Evolutionary conservation across 306 rosid genomes (phyloP), one percentile per base, ranked within the genome.

Genomic region (Gastrolobium bilobum): DNA sequence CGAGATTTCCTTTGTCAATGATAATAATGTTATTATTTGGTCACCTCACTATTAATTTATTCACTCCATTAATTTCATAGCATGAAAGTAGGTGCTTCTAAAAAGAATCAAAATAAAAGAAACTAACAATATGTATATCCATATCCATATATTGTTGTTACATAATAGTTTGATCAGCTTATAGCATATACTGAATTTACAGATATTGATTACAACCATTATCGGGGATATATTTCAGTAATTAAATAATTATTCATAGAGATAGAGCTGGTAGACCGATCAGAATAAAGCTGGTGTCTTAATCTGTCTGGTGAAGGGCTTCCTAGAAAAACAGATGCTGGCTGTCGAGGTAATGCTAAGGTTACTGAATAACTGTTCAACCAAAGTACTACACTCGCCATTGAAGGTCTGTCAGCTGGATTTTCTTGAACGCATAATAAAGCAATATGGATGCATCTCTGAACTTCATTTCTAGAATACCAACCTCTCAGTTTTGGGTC

Each of bases 391-490:
- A 79, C 7, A 4, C 68, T 65, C 3, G 81, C 73, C 78, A 79
- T 84, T 34, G 84, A 56, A 3, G 87, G 84, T 11, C 82, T 68
- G 2, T 51, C 51, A 0, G 31, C 54, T n/a, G 84, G 81, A 76
- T 75, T 54, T 26, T 84, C 79, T 5, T 84, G 87, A 53, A 76
- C 66, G 7, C 75, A 84, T 1, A 68, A 58, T 15, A 84, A 63
- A 8, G 71, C 82, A n/a, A 62, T 29, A 7, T 84, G 87, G 37
- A 84, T 57, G 78, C 82, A 84, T 80, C 72, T 84, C 7, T 47
- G 34, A 10, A 79, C 82, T 75, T 84, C 82, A 13, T 43, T 69
- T 14, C 34, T 44, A 39, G 78, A 26, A 34, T 31, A 73, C n/a
- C 73, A 79, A 20, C 54, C 81, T 38, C 43, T 26, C 42, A 83